Percentiles rank a stretch among this genome's conserved stretches.
phyloP scores from a whole-genome alignment of 306 rosid species.

The Parietaria judaica region DNA sequence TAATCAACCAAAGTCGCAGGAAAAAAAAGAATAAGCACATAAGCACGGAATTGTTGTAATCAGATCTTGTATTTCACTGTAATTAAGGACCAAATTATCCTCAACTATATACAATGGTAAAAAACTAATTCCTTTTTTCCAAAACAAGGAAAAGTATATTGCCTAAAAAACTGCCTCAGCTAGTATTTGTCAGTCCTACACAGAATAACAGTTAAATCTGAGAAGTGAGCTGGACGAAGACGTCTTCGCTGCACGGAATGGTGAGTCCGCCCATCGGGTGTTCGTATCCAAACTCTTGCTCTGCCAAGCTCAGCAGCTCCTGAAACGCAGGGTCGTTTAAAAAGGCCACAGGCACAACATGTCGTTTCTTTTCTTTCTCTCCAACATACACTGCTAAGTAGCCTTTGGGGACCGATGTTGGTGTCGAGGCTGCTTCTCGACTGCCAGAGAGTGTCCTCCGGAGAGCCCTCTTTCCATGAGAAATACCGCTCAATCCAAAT shows the following conservation, averaged over 20 bases:
- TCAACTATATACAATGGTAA: neutral
- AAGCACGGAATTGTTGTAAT: no score
- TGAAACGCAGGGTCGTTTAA: slow-evolving; percentile 24
- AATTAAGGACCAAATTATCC: no score
- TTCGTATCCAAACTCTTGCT: slow-evolving; percentile 23
- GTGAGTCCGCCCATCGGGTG: slow-evolving; percentile 22
- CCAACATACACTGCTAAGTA: slow-evolving; percentile 27
- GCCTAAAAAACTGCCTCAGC: no score
- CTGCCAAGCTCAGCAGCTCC: slow-evolving; percentile 11
- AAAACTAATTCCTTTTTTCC: no score
- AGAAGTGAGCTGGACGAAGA: slow-evolving; percentile 20
- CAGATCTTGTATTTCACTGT: no score
- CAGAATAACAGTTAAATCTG: no score
- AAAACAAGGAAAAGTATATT: no score
- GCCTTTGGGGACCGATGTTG: slow-evolving; percentile 13
- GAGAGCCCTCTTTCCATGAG: slow-evolving; percentile 3
- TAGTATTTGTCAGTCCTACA: no score
- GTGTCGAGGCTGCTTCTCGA: neutral
- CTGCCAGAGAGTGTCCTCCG: slow-evolving; percentile 1
- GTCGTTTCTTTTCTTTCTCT: slow-evolving; percentile 11
- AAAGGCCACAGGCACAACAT: slow-evolving; percentile 19
- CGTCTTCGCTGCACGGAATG: slow-evolving; percentile 22
- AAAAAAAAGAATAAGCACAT: no score
- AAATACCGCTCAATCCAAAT: neutral
- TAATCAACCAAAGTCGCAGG: no score